These are phyloP conservation scores for Lactarius vividus DNA, from an alignment of 768 basidiomycete genomes.

Conservation along the genomic window DNA sequence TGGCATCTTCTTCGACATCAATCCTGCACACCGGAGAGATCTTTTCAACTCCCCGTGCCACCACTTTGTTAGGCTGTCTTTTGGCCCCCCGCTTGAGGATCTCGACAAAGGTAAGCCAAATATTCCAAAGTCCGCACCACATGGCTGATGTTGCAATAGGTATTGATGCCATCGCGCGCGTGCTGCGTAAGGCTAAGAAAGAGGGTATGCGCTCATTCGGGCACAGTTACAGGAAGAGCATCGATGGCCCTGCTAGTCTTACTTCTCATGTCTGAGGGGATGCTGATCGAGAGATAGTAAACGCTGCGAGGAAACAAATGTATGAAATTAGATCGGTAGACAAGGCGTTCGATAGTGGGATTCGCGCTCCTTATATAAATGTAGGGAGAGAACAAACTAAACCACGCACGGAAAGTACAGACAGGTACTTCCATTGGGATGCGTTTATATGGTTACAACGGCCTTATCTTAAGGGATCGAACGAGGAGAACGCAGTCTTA, in stretches of 20 bases:
- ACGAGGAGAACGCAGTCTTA: slow-evolving; percentile 76
- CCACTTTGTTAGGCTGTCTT: slow-evolving; percentile 84
- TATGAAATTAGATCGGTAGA: neutral
- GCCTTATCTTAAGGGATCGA: slow-evolving; percentile 50
- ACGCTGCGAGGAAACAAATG: neutral
- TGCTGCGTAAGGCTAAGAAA: slow-evolving; percentile 67
- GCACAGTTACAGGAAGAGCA: slow-evolving; percentile 64
- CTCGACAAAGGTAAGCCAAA: slow-evolving; percentile 62
- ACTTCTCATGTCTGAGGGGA: slow-evolving; percentile 1
- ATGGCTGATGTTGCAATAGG: slow-evolving; percentile 42
- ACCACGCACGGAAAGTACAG: neutral
- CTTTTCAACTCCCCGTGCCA: slow-evolving; percentile 89
- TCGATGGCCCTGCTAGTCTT: slow-evolving; percentile 34
- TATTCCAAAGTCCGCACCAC: neutral
- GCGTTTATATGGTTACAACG: neutral
- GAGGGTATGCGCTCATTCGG: slow-evolving; percentile 62
- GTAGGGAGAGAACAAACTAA: neutral
- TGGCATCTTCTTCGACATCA: slow-evolving; percentile 87
- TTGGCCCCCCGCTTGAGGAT: slow-evolving; percentile 77
- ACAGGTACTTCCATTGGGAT: neutral
- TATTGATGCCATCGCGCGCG: slow-evolving; percentile 79
- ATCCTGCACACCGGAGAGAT: slow-evolving; percentile 79
- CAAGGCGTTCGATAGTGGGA: no score
- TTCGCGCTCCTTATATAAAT: neutral
- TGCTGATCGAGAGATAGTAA: neutral